phyloP scores from a whole-genome alignment of 2,329 filamentous ascomycete genomes.

The Stagonosporopsis cucurbitacearum region DNA sequence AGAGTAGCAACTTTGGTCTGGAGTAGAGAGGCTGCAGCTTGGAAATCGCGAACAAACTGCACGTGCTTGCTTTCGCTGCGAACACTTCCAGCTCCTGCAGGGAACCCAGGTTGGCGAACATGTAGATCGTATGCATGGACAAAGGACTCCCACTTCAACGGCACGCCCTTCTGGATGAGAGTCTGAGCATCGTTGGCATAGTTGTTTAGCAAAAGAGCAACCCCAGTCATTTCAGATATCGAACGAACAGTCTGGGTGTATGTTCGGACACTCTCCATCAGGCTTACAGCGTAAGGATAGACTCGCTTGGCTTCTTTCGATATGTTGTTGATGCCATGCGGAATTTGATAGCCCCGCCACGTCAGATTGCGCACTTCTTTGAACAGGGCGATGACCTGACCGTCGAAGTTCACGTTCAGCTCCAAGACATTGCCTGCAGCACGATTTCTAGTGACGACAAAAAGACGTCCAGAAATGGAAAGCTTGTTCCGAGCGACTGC shows the following conservation, averaged over 20 bases:
- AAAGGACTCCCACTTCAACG: constrained; percentile 95
- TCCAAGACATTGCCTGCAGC: constrained; percentile 90
- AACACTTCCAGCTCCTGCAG: constrained; percentile 65
- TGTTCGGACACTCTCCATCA: constrained; percentile 98
- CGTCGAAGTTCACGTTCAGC: constrained; percentile 93
- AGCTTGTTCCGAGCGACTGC: constrained; percentile 90
- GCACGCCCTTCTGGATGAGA: constrained; percentile 84
- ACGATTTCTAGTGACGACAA: constrained; percentile 85
- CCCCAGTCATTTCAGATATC: constrained; percentile 84
- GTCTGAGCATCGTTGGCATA: constrained; percentile 90
- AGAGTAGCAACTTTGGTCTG: constrained; percentile 86
- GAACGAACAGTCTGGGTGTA: constrained; percentile 86
- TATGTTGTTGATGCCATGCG: constrained; percentile 91
- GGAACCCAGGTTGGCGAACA: constrained; percentile 67
- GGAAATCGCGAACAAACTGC: constrained; percentile 94
- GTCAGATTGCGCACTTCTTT: constrained; percentile 96
- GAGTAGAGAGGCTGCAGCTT: constrained; percentile 81
- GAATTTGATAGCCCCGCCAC: constrained; percentile 94
- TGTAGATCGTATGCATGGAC: constrained; percentile 95
- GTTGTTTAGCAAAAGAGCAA: constrained; percentile 84
- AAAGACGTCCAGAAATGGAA: constrained; percentile 88
- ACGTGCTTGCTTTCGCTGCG: constrained; percentile 87
- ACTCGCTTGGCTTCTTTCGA: constrained; percentile 99
- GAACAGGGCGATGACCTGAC: constrained; percentile 95
- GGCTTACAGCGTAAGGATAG: constrained; percentile 94